A percentile compares a stretch with the other conserved stretches of the same genome.
Conservation (phyloP, 2,329 filamentous ascomycete genomes). For the Aspergillus thermomutatus region DNA sequence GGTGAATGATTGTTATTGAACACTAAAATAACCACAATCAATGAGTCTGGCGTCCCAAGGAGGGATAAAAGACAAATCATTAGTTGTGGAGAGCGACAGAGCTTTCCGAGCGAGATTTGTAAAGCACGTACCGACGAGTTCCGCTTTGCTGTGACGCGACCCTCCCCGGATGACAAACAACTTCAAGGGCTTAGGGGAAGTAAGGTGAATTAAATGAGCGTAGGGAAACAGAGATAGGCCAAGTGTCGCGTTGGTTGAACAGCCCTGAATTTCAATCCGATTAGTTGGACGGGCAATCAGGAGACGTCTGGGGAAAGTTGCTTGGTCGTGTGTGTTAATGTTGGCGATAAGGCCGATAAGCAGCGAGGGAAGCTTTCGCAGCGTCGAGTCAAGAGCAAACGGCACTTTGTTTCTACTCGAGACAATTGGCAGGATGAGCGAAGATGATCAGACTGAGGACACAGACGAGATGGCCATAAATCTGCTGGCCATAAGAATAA, state of each 20-base stretch:
- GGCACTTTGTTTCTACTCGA: not conserved
- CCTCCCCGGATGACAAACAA: not conserved
- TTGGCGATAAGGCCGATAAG: slow-evolving; percentile 9
- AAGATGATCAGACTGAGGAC: not conserved
- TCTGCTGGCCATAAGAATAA: not conserved
- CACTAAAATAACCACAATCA: not conserved
- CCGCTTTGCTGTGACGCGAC: not conserved
- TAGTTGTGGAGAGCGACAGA: not conserved
- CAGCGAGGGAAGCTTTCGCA: not conserved
- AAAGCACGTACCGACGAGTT: not conserved
- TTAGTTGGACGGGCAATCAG: not conserved
- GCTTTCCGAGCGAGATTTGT: not conserved
- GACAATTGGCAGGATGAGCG: not conserved
- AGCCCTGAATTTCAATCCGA: not conserved
- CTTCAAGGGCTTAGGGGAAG: not conserved
- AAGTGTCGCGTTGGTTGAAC: not conserved
- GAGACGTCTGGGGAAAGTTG: slow-evolving; percentile 4
- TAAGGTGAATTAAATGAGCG: not conserved
- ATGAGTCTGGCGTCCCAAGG: not conserved
- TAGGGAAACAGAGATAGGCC: not conserved
- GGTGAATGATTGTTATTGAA: not conserved
- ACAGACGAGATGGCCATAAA: not conserved
- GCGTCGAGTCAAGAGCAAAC: not conserved
- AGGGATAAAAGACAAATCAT: not conserved
- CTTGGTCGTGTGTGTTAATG: not conserved